Evolutionary conservation across 2,329 filamentous ascomycete species (phyloP).

Genomic region (Hypoxylon sp.): DNA sequence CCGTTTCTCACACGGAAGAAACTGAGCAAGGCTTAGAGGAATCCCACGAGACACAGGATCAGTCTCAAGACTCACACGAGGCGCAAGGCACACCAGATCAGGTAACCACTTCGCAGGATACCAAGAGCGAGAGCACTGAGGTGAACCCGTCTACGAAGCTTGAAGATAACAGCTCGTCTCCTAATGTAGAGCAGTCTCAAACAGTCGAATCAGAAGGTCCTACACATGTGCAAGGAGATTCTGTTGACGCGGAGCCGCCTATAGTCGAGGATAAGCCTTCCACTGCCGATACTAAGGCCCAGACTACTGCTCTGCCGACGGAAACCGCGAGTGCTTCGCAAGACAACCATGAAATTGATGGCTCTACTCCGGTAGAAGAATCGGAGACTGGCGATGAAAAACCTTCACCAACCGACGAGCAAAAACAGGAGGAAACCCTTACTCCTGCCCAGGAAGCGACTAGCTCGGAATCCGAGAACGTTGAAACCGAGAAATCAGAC

Average conservation of each 20-base stretch:
- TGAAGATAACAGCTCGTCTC: neutral
- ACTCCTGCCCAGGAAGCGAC: neutral
- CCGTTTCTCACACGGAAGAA: neutral
- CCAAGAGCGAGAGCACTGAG: neutral
- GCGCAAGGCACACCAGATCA: neutral
- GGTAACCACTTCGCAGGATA: neutral
- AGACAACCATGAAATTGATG: neutral
- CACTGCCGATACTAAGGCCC: neutral
- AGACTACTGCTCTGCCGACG: neutral
- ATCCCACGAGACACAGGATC: neutral
- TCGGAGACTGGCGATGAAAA: neutral
- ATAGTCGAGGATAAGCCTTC: neutral
- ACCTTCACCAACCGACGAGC: neutral
- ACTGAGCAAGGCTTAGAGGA: neutral
- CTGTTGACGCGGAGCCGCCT: neutral
- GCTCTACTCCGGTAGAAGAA: neutral
- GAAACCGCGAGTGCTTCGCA: neutral
- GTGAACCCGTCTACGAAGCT: neutral
- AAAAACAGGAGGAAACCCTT: neutral
- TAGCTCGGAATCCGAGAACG: neutral
- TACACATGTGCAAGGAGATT: neutral
- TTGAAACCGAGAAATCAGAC: neutral
- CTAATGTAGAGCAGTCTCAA: neutral
- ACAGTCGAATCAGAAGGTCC: neutral
- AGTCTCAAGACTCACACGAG: neutral